Evolutionary conservation across 371 early-diverging fungal species (phyloP).

Genomic region (Actinomortierella ambigua): DNA sequence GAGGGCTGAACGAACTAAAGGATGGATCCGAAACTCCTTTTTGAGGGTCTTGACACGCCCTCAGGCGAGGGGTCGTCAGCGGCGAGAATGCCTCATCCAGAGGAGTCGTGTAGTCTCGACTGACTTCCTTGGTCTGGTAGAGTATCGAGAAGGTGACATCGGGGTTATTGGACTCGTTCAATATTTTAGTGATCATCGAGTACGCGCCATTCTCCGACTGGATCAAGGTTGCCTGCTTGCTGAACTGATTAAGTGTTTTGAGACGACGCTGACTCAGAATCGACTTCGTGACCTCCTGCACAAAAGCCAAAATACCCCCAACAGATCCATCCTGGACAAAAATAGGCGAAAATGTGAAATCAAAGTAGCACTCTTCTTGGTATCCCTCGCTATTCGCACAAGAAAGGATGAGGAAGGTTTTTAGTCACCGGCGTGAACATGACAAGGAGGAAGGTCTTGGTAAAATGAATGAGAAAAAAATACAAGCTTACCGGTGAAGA

Average conservation of each 20-base stretch:
- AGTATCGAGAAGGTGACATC: slow-evolving; percentile 44
- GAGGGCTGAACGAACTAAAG: too few species aligned
- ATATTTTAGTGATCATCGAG: slow-evolving; percentile 33
- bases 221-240: slow-evolving; percentile 33
- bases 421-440: neutral
- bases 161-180: slow-evolving; percentile 40
- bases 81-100: slow-evolving; percentile 14
- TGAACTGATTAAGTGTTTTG: slow-evolving; percentile 31
- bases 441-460: neutral
- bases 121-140: slow-evolving; percentile 23
- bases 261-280: slow-evolving; percentile 35
- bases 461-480: too few species aligned
- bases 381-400: slow-evolving; percentile 27
- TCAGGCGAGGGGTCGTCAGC: neutral
- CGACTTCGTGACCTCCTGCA: slow-evolving; percentile 29
- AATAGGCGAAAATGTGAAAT: slow-evolving; percentile 36
- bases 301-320: slow-evolving; percentile 26
- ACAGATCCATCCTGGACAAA: slow-evolving; percentile 23
- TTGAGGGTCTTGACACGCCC: neutral
- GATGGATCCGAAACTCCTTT: too few species aligned
- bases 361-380: slow-evolving; percentile 41
- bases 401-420: too few species aligned
- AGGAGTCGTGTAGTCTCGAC: slow-evolving; percentile 2
- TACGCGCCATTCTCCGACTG: slow-evolving; percentile 26
- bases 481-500: slow-evolving; percentile 31